These are phyloP conservation scores for Arthrobotrys sphaeroides DNA, from an alignment of 2,329 filamentous ascomycete species.

Conservation along the genomic window DNA sequence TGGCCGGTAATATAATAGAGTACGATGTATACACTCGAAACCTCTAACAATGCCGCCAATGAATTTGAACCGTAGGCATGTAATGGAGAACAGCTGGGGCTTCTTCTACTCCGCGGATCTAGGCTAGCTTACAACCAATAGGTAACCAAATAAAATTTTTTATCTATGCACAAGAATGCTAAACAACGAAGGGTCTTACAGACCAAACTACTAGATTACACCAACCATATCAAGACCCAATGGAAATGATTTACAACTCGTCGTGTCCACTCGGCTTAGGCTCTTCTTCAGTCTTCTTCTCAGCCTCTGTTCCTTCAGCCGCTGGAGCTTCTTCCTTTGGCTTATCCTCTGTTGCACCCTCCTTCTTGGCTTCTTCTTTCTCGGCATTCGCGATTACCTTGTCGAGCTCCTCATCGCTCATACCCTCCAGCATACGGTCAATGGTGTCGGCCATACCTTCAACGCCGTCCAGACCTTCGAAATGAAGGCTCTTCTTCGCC, in stretches of 20 bases:
- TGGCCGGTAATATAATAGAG: too few species aligned
- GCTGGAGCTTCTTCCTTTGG: slow-evolving; percentile 14
- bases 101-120: too few species aligned
- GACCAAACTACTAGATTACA: not conserved
- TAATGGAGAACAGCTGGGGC: too few species aligned
- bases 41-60: too few species aligned
- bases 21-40: too few species aligned
- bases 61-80: too few species aligned
- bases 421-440: slow-evolving; percentile 80
- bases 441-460: slow-evolving; percentile 79
- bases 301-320: slow-evolving; percentile 18
- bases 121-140: too few species aligned
- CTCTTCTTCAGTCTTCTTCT: slow-evolving; percentile 23
- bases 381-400: slow-evolving; percentile 39
- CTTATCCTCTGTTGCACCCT: slow-evolving; percentile 33
- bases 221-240: not conserved
- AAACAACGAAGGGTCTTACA: too few species aligned
- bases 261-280: slow-evolving; percentile 52
- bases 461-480: slow-evolving; percentile 71
- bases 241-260: slow-evolving; percentile 54
- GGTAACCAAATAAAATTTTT: slow-evolving; percentile 20
- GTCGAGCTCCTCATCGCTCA: slow-evolving; percentile 39
- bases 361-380: slow-evolving; percentile 26
- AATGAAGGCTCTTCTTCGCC: slow-evolving; percentile 11
- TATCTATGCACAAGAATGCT: slow-evolving; percentile 35